A percentile compares a stretch with the other conserved stretches of the same genome.
Conservation (phyloP, 2,329 filamentous ascomycete genomes). For the Lecanicillium sp. region DNA sequence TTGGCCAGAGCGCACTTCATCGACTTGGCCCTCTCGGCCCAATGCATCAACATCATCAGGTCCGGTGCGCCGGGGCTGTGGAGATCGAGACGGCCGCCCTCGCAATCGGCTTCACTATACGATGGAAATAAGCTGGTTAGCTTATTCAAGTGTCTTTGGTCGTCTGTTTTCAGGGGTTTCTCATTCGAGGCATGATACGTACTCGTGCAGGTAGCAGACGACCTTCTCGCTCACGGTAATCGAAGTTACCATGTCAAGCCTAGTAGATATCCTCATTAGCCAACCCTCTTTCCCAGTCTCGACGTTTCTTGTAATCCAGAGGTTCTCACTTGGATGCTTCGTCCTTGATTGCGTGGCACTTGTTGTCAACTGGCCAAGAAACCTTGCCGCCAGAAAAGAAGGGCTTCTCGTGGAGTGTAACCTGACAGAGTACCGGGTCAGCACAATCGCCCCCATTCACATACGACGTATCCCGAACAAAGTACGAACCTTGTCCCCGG, state of each 20-base stretch:
- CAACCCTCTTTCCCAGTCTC: no score
- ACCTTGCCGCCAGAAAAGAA: neutral
- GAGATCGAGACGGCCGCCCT: neutral
- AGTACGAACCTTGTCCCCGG: neutral
- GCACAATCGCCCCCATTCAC: no score
- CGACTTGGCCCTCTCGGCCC: neutral
- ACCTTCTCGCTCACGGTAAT: neutral
- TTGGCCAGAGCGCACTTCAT: neutral
- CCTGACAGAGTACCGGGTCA: no score
- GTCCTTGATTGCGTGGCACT: neutral
- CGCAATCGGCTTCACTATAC: neutral
- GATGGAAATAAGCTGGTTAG: no score
- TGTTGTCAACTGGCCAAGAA: constrained; percentile 1
- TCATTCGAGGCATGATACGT: neutral
- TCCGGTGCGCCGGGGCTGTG: neutral
- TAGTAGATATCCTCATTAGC: neutral
- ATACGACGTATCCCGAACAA: no score
- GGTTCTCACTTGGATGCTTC: neutral
- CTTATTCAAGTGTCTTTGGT: no score
- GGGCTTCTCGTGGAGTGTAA: neutral
- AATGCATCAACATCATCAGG: neutral
- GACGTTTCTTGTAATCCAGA: neutral
- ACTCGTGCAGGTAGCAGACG: neutral
- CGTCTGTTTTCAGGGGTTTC: no score
- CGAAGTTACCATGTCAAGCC: neutral